Evolutionary conservation across 192 early-diverging fungal species (phyloP), one percentile per base, ranked within the genome.

Genomic region (Backusella liffmaniae): DNA sequence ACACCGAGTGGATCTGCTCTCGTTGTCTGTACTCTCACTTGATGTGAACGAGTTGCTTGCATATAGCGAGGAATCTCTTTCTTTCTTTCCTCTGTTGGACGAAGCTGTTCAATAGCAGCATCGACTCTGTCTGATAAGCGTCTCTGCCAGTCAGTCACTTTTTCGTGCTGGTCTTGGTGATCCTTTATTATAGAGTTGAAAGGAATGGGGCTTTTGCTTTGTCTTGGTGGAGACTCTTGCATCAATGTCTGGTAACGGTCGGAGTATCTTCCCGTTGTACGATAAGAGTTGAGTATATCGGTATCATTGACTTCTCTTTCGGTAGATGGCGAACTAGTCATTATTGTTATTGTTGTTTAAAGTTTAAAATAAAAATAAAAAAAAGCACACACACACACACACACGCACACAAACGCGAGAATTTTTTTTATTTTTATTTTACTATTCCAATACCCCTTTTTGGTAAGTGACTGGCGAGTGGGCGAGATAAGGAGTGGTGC

Each of bases 241-340:
- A 69, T 41, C n/a, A 39, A 10, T 4, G n/a, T 4, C 34, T 69
- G 41, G 21, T 69, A 69, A 12, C 67, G 34, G 21, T 69, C 67
- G 12, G 34, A 23, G 36, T 69, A 69, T 37, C 67, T 69, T n/a
- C 35, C 37, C 1, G 67, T 39, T 23, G 67, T 37, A 37, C 34
- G 34, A 8, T 23, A 69, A 41, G 67, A 13, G 12, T 35, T 37
- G 12, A 37, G 26, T 62, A 62, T 62, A 13, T 62, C 26, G 3
- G 26, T 62, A 62, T 62, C 56, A 13, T 9, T 29, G 9, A 29
- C 56, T 62, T 62, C 35, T 39, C 21, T 69, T 37, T 41, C 37
- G n/a, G 35, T 41, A 36, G 67, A 69, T 41, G 67, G 67, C 10
- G 67, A 69, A 10, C 56, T 62, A 8, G 56, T 62, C 56, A 62